Evolutionary conservation across 139 green algal species (phyloP).

Genomic region (Chlorella sp.): DNA sequence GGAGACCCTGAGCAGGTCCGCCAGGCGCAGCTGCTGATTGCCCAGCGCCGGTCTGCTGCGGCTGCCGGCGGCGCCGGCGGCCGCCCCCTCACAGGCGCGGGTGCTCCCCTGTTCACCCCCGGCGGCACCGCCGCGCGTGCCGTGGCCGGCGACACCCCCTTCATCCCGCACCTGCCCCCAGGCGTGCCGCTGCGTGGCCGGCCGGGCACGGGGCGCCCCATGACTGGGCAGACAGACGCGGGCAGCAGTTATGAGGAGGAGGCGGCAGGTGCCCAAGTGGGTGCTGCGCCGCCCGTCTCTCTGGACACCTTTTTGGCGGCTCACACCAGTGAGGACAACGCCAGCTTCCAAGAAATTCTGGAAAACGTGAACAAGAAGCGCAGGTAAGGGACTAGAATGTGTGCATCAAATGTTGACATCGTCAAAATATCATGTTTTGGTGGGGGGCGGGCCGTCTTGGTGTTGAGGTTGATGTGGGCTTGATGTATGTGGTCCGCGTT

Average conservation of each 20-base stretch:
- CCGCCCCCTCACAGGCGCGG: constrained; percentile 13
- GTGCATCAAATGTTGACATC: too few species aligned
- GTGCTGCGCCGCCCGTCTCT: constrained; percentile 35
- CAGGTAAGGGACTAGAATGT: background rate
- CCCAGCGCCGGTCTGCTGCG: constrained; percentile 65
- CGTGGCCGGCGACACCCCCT: constrained; percentile 42
- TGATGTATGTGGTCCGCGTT: too few species aligned
- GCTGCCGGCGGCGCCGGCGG: constrained; percentile 13
- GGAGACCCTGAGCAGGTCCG: constrained; percentile 70
- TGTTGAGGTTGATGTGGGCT: too few species aligned
- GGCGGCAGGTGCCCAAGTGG: background rate
- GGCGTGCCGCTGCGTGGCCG: background rate
- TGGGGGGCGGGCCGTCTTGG: too few species aligned
- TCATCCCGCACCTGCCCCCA: constrained; percentile 25
- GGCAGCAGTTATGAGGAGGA: background rate
- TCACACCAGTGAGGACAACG: constrained; percentile 90
- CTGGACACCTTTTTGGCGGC: constrained; percentile 80
- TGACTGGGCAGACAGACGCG: background rate
- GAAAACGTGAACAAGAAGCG: constrained; percentile 56
- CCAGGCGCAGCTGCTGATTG: constrained; percentile 88
- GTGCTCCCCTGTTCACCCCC: constrained; percentile 35
- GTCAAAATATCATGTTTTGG: too few species aligned
- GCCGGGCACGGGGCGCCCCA: background rate
- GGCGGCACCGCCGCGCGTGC: constrained; percentile 15
- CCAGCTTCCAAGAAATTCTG: constrained; percentile 75